Conservation (phyloP, 2,329 filamentous ascomycete genomes). For the Blumeria hordei region DNA sequence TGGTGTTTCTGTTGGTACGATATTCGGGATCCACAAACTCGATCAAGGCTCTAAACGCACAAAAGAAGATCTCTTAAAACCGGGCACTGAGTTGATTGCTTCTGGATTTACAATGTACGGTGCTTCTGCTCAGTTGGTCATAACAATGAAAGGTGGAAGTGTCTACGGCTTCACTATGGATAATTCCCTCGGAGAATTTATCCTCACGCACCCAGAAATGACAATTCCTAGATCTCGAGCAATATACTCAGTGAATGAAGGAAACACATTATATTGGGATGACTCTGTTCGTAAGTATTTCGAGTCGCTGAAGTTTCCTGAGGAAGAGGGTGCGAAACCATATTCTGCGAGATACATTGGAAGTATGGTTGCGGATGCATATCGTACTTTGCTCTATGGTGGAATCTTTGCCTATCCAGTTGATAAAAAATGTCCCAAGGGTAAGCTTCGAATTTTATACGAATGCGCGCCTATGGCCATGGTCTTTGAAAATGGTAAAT, state of each 20-base stretch:
- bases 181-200: slow-evolving; percentile 92
- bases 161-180: slow-evolving; percentile 98
- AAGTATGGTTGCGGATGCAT: slow-evolving; percentile 95
- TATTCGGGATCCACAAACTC: slow-evolving; percentile 85
- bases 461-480: slow-evolving; percentile 98
- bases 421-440: slow-evolving; percentile 96
- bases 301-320: slow-evolving; percentile 63
- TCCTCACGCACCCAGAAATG: slow-evolving; percentile 93
- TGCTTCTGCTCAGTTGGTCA: slow-evolving; percentile 82
- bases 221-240: slow-evolving; percentile 50
- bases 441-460: slow-evolving; percentile 89
- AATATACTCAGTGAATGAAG: slow-evolving; percentile 98
- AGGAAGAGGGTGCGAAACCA: slow-evolving; percentile 48
- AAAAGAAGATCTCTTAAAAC: slow-evolving; percentile 67
- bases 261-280: slow-evolving; percentile 92
- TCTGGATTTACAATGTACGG: slow-evolving; percentile 99
- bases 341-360: slow-evolving; percentile 93
- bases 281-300: slow-evolving; percentile 73
- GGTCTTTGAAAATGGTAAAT: slow-evolving; percentile 82
- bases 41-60: slow-evolving; percentile 48
- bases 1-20: slow-evolving; percentile 91
- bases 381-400: slow-evolving; percentile 83
- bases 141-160: slow-evolving; percentile 78
- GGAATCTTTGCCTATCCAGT: slow-evolving; percentile 95
- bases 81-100: slow-evolving; percentile 76